Conservation (phyloP, 441 rosid genomes). For the Pelargonium myrrhifolium region DNA sequence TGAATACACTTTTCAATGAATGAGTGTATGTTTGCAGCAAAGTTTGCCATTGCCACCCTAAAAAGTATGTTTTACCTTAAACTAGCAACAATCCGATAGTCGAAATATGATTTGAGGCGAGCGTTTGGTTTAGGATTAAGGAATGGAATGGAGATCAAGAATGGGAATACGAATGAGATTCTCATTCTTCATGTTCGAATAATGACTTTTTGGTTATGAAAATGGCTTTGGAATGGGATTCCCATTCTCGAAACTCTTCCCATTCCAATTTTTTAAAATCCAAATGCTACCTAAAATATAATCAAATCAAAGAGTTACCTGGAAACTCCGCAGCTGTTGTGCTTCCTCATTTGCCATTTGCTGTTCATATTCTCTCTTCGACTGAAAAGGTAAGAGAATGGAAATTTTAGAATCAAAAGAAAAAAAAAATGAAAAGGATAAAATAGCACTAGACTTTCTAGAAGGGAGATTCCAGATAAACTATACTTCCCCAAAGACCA, state of each 20-base stretch:
- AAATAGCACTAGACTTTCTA: background rate
- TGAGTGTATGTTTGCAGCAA: background rate
- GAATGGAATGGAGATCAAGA: too few relatives aligned
- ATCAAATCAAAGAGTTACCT: conserved; percentile 35
- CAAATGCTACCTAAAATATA: background rate
- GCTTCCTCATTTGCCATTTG: conserved; percentile 72
- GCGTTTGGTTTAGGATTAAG: too few relatives aligned
- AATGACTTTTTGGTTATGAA: too few relatives aligned
- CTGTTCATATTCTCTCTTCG: conserved; percentile 65
- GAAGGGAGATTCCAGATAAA: background rate
- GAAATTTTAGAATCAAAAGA: background rate
- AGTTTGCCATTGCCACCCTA: background rate
- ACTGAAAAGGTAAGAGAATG: conserved; percentile 29
- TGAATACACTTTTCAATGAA: background rate
- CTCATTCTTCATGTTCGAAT: too few relatives aligned
- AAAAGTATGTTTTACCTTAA: too few relatives aligned
- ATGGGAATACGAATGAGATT: too few relatives aligned
- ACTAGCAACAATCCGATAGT: too few relatives aligned
- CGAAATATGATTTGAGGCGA: too few relatives aligned
- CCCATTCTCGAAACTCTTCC: too few relatives aligned
- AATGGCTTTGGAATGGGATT: too few relatives aligned
- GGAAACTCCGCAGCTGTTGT: conserved; percentile 67
- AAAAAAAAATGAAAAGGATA: background rate
- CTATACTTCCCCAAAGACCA: background rate
- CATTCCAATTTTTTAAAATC: too few relatives aligned